These are phyloP conservation scores for Phialocephala subalpina DNA, from an alignment of 2,329 filamentous ascomycete species.

Conservation along the genomic window DNA sequence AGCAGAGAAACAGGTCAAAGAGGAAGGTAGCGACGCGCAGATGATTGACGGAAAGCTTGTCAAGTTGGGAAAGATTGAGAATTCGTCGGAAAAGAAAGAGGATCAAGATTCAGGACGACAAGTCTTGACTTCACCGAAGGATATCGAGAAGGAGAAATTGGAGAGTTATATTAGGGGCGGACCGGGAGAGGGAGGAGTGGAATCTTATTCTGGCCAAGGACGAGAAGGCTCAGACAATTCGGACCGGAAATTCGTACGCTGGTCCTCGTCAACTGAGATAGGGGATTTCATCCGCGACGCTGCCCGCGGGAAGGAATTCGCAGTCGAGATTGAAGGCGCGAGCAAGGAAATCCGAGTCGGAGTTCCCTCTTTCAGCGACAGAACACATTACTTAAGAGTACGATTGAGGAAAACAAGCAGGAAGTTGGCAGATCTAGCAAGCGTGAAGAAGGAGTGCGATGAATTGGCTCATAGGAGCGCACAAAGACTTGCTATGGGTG, in stretches of 20 bases:
- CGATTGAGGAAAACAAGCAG: constrained; percentile 75
- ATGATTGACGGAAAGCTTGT: constrained; percentile 54
- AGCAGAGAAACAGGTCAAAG: too few species aligned
- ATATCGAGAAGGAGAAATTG: constrained; percentile 15
- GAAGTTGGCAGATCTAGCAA: constrained; percentile 73
- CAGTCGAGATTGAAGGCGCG: constrained; percentile 80
- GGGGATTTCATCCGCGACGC: constrained; percentile 95
- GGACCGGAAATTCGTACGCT: constrained; percentile 75
- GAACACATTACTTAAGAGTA: constrained; percentile 88
- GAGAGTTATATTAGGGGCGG: constrained; percentile 53
- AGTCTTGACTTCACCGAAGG: constrained; percentile 10
- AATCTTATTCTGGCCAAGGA: constrained; percentile 75
- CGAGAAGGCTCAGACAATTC: constrained; percentile 54
- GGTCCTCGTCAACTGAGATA: constrained; percentile 88
- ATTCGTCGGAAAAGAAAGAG: constrained; percentile 34
- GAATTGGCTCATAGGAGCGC: constrained; percentile 77
- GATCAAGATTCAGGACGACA: constrained; percentile 31
- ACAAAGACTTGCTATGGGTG: constrained; percentile 80
- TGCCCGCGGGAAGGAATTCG: constrained; percentile 83
- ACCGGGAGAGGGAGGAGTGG: constrained; percentile 65
- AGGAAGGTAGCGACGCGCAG: constrained; percentile 56
- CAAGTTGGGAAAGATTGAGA: constrained; percentile 46
- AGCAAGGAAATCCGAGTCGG: constrained; percentile 75
- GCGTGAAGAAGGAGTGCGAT: constrained; percentile 85
- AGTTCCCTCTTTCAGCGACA: constrained; percentile 87